phyloP scores from a whole-genome alignment of 352 stramenopile species.

The Phytophthora syringae region DNA sequence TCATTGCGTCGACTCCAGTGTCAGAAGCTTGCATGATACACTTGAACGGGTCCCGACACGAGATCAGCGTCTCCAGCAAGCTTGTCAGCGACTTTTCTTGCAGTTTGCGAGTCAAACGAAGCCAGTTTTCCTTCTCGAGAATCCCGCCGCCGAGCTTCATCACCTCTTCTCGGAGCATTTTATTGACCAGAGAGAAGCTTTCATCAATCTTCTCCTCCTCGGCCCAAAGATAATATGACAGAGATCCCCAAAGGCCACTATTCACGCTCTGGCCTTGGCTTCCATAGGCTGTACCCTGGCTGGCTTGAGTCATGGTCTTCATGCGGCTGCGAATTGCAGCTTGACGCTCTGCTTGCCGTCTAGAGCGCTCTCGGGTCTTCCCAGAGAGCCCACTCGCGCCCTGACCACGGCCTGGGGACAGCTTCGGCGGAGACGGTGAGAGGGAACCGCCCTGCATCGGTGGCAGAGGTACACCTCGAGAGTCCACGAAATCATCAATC shows the following conservation, averaged over 20 bases:
- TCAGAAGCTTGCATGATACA: conserved; percentile 65
- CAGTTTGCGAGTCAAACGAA: conserved; percentile 82
- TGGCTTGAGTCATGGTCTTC: conserved; percentile 77
- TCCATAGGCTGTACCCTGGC: conserved; percentile 51
- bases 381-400: conserved; percentile 71
- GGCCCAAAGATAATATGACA: conserved; percentile 86
- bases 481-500: conserved; percentile 91
- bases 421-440: conserved; percentile 38
- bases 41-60: conserved; percentile 82
- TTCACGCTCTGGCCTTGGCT: conserved; percentile 38
- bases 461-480: conserved; percentile 77
- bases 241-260: conserved; percentile 78
- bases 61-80: conserved; percentile 78
- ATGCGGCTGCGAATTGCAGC: conserved; percentile 82
- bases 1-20: conserved; percentile 76
- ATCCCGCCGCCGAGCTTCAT: conserved; percentile 72
- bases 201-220: conserved; percentile 85
- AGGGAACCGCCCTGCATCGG: conserved; percentile 63
- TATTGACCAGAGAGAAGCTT: conserved; percentile 81
- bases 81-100: conserved; percentile 65
- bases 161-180: conserved; percentile 80
- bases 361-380: conserved; percentile 81
- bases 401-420: conserved; percentile 33
- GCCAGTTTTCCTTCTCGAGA: conserved; percentile 88
- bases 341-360: conserved; percentile 81